These are phyloP conservation scores for Tillandsia leiboldiana DNA, from an alignment of 176 grass and related monocot genomes.

Conservation along the genomic window DNA sequence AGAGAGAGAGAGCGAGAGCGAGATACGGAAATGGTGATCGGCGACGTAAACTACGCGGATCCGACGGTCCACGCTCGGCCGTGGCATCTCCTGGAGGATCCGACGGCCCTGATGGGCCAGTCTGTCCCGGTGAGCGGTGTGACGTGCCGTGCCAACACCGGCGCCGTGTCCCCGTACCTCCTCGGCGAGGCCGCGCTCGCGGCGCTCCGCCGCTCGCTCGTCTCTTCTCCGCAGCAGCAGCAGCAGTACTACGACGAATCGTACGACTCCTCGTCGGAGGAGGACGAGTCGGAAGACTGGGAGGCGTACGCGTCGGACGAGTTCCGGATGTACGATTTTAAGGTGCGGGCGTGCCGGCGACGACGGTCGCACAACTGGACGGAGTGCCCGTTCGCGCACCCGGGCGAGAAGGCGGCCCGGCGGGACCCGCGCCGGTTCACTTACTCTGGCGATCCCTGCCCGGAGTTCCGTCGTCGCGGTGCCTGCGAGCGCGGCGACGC, in stretches of 20 bases:
- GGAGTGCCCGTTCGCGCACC: conserved; percentile 21
- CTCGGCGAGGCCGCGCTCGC: neutral
- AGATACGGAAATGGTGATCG: no score
- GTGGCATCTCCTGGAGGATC: no score
- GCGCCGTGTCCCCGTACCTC: neutral
- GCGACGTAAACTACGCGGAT: no score
- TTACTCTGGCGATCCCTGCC: conserved; percentile 16
- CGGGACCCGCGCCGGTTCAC: conserved; percentile 9
- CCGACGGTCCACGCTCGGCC: no score
- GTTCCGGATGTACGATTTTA: conserved; percentile 29
- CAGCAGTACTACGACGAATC: no score
- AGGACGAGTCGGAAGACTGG: neutral
- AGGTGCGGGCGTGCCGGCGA: conserved; percentile 16
- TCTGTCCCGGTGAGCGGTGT: neutral
- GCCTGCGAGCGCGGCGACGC: conserved; percentile 20
- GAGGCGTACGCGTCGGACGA: conserved; percentile 11
- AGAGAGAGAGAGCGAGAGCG: no score
- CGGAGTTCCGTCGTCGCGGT: conserved; percentile 17
- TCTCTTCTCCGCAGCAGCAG: neutral
- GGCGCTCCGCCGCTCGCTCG: neutral
- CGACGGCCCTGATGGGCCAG: no score
- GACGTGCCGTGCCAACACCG: neutral
- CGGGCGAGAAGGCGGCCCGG: conserved; percentile 17
- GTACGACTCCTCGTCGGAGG: no score
- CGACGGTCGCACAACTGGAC: conserved; percentile 25